phyloP scores from a whole-genome alignment of 805 yeast species.

The Nakazawaea wyomingensis region DNA sequence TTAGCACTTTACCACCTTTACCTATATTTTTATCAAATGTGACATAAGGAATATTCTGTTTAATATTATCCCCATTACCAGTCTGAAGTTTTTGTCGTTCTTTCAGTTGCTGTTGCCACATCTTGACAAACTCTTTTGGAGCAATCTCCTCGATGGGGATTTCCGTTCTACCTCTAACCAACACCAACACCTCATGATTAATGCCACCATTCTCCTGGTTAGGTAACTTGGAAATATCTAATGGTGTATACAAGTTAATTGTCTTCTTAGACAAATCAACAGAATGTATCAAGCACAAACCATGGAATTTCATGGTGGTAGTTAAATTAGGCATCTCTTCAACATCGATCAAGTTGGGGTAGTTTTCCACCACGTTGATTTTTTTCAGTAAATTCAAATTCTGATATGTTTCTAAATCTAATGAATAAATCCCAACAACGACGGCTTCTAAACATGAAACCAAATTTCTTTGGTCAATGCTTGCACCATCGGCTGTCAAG shows the following conservation, averaged over 20 bases:
- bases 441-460: constrained; percentile 34
- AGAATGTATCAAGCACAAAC: constrained; percentile 66
- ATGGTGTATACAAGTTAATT: constrained; percentile 57
- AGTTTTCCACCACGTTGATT: constrained; percentile 15
- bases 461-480: constrained; percentile 27
- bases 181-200: constrained; percentile 35
- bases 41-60: constrained; percentile 29
- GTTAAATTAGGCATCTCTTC: constrained; percentile 13
- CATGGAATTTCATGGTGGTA: constrained; percentile 34
- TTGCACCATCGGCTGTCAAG: constrained; percentile 24
- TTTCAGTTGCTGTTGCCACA: constrained; percentile 10
- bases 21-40: constrained; percentile 30
- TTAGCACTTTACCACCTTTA: constrained; percentile 45
- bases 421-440: constrained; percentile 33
- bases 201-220: constrained; percentile 18
- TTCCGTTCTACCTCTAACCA: constrained; percentile 62
- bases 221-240: constrained; percentile 14
- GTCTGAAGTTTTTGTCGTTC: no score
- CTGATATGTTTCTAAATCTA: constrained; percentile 22
- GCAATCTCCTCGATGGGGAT: constrained; percentile 46
- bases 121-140: constrained; percentile 18
- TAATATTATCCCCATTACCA: neutral
- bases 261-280: constrained; percentile 33
- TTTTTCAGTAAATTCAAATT: constrained; percentile 1
- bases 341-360: constrained; percentile 24